phyloP scores from a whole-genome alignment of 2,329 filamentous ascomycete species.

The Fusarium coffeatum region DNA sequence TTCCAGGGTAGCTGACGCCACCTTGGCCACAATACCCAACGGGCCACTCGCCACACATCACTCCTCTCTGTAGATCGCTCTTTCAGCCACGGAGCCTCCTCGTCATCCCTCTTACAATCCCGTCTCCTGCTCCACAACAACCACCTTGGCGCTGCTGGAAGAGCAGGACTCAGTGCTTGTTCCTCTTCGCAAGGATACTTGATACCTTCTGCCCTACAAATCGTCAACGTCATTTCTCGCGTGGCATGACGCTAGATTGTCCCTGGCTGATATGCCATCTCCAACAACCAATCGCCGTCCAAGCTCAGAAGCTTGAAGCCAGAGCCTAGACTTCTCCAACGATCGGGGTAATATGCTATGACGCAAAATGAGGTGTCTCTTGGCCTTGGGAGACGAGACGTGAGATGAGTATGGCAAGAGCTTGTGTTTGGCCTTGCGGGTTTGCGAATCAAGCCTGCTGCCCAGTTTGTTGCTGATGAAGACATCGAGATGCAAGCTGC shows the following conservation, averaged over 20 bases:
- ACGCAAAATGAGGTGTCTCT: conserved; percentile 42
- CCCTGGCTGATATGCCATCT: conserved; percentile 13
- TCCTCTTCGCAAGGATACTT: neutral
- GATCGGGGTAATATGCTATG: conserved; percentile 38
- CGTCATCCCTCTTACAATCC: conserved; percentile 27
- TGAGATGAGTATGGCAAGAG: conserved; percentile 12
- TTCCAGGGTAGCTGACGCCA: conserved; percentile 34
- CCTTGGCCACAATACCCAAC: conserved; percentile 1
- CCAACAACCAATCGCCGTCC: conserved; percentile 26
- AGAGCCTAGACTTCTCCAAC: conserved; percentile 17
- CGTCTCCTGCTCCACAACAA: conserved; percentile 34
- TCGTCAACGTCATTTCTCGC: conserved; percentile 44
- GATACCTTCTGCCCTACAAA: conserved; percentile 26
- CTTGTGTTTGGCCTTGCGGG: conserved; percentile 4
- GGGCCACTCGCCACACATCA: conserved; percentile 39
- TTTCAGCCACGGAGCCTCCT: conserved; percentile 38
- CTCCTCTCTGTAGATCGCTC: conserved; percentile 13
- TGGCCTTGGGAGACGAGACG: conserved; percentile 2
- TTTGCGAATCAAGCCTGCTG: conserved; percentile 6
- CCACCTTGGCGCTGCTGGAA: conserved; percentile 34
- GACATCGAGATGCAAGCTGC: conserved; percentile 32
- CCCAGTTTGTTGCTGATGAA: conserved; percentile 27
- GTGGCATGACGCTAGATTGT: conserved; percentile 42
- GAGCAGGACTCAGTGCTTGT: conserved; percentile 27
- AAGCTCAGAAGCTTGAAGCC: conserved; percentile 15